These are phyloP conservation scores for Rosa persica DNA, from an alignment of 306 rosid species.

Conservation along the genomic window DNA sequence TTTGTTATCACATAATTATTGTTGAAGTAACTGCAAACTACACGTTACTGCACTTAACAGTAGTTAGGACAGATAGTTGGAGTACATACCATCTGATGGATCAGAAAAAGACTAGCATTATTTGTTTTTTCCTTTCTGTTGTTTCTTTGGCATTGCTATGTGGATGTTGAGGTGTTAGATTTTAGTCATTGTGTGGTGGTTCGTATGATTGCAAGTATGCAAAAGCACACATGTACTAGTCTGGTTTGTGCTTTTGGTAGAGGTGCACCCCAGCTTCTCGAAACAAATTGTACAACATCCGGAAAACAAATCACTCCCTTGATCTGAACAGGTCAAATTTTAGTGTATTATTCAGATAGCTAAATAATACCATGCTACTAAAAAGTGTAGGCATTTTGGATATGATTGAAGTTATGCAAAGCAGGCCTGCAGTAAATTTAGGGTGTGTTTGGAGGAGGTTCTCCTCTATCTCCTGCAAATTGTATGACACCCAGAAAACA, in stretches of 20 bases:
- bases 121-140: not conserved
- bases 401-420: not conserved
- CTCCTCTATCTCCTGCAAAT: not conserved
- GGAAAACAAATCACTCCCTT: not conserved
- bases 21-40: not conserved
- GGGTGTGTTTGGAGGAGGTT: not conserved
- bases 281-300: not conserved
- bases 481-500: not conserved
- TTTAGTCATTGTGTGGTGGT: not conserved
- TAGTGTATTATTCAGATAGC: not conserved
- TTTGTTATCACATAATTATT: not conserved
- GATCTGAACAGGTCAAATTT: not conserved
- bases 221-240: not conserved
- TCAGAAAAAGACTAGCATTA: not conserved
- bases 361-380: not conserved
- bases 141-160: not conserved
- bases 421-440: not conserved
- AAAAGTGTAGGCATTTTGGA: not conserved
- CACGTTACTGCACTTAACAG: not conserved
- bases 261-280: not conserved
- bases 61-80: not conserved
- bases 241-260: not conserved
- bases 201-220: not conserved
- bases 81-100: not conserved
- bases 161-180: not conserved